phyloP scores from a whole-genome alignment of 2,329 filamentous ascomycete species.

The Diaporthe caulivora region DNA sequence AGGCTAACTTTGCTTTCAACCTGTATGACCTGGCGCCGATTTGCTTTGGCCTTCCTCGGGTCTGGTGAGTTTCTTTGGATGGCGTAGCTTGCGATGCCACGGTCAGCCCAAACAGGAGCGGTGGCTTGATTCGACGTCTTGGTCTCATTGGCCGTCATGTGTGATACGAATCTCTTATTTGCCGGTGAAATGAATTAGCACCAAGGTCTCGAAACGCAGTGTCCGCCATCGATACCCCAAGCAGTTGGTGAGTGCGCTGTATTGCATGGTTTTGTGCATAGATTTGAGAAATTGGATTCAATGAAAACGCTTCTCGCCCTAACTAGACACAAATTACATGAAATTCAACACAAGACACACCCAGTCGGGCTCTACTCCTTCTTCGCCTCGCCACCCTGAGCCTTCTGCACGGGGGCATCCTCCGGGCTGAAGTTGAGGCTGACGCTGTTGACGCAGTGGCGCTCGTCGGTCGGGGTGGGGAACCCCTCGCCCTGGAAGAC shows the following conservation, averaged over 20 bases:
- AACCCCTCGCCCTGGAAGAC: constrained; percentile 93
- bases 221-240: too few relatives aligned
- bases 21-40: too few relatives aligned
- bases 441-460: constrained; percentile 96
- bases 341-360: not conserved
- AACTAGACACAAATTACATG: not conserved
- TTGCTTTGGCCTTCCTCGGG: too few relatives aligned
- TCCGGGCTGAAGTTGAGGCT: constrained; percentile 84
- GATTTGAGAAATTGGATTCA: not conserved
- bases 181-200: too few relatives aligned
- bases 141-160: too few relatives aligned
- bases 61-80: too few relatives aligned
- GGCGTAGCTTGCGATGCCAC: too few relatives aligned
- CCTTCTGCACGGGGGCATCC: constrained; percentile 64
- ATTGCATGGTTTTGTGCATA: not conserved
- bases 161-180: too few relatives aligned
- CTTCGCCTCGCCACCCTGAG: constrained; percentile 53
- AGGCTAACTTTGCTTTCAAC: not conserved
- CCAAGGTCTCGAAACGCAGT: too few relatives aligned
- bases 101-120: too few relatives aligned
- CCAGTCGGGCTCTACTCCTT: constrained; percentile 22
- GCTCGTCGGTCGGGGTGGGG: constrained; percentile 88
- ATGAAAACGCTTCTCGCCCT: not conserved
- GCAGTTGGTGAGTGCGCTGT: not conserved
- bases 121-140: too few relatives aligned